Conservation (phyloP, 176 grass and related monocot species). For the Eleusine indica region DNA sequence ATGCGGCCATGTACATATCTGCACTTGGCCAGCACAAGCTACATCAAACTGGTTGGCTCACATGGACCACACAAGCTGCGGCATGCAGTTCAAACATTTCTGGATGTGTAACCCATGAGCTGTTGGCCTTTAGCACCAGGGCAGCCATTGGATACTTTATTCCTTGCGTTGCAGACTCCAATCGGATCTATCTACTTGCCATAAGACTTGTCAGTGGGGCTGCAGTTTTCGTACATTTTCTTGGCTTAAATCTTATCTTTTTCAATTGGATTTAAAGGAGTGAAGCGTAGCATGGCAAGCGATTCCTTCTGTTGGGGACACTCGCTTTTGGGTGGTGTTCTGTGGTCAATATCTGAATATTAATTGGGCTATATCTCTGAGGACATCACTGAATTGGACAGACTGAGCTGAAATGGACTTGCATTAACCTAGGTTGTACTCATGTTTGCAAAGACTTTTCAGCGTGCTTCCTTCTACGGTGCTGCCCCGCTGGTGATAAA, state of each 20-base stretch:
- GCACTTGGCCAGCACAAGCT: conserved; percentile 34
- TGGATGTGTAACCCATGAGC: conserved; percentile 13
- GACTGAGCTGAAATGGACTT: conserved; percentile 9
- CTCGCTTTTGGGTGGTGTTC: background rate
- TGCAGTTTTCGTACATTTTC: conserved; percentile 15
- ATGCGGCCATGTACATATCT: conserved; percentile 4
- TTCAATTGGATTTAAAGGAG: conserved; percentile 12
- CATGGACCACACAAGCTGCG: conserved; percentile 32
- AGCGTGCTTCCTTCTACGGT: background rate
- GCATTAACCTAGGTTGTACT: background rate
- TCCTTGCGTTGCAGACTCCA: conserved; percentile 10
- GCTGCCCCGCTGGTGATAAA: background rate
- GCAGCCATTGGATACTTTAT: background rate
- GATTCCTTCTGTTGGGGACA: conserved; percentile 6
- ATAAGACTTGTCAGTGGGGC: conserved; percentile 9
- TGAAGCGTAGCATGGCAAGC: background rate
- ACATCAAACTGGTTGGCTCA: conserved; percentile 55
- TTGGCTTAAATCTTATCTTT: background rate
- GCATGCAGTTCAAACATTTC: conserved; percentile 21
- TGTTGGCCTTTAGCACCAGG: conserved; percentile 10
- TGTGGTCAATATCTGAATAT: background rate
- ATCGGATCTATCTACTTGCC: conserved; percentile 16
- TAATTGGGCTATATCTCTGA: background rate
- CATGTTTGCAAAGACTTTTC: background rate
- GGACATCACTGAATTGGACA: conserved; percentile 17